A percentile compares a stretch with the other conserved stretches of the same genome.
These are phyloP conservation scores for Aquanectria penicillioides DNA, from an alignment of 2,329 filamentous ascomycete genomes.

Conservation along the genomic window DNA sequence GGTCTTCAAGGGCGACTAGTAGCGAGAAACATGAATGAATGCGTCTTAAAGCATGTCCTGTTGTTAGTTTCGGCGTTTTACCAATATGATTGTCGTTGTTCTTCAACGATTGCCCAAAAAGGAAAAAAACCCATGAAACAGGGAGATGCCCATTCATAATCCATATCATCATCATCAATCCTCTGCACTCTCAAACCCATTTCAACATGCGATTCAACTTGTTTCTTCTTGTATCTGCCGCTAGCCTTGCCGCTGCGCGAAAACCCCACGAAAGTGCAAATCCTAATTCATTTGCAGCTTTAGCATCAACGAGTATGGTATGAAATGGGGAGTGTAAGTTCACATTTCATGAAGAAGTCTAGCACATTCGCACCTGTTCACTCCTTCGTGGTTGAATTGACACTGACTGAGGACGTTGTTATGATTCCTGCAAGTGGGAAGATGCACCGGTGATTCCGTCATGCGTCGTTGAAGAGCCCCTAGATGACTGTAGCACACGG, in stretches of 20 bases:
- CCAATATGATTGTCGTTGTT: no score
- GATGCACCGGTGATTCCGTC: slow-evolving; percentile 33
- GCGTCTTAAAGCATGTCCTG: no score
- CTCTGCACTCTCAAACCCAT: background rate
- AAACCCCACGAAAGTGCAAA: slow-evolving; percentile 7
- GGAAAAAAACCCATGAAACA: no score
- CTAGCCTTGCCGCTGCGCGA: slow-evolving; percentile 17
- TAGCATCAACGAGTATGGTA: slow-evolving; percentile 40
- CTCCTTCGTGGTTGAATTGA: background rate
- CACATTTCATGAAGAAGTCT: no score
- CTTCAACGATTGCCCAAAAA: no score
- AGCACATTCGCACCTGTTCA: no score
- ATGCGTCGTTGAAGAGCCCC: slow-evolving; percentile 23
- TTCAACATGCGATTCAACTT: slow-evolving; percentile 26
- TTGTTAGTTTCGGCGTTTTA: no score
- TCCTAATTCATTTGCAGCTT: slow-evolving; percentile 39
- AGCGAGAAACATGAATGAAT: no score
- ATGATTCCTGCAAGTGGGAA: slow-evolving; percentile 41
- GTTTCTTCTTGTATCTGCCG: slow-evolving; percentile 13
- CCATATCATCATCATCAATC: background rate
- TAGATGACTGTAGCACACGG: slow-evolving; percentile 36
- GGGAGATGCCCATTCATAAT: background rate
- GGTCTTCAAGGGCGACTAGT: no score
- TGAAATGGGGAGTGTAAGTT: slow-evolving; percentile 42
- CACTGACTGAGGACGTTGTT: slow-evolving; percentile 39